These are phyloP conservation scores for Clitopilus hobsonii DNA, from an alignment of 768 basidiomycete genomes.

Conservation along the genomic window DNA sequence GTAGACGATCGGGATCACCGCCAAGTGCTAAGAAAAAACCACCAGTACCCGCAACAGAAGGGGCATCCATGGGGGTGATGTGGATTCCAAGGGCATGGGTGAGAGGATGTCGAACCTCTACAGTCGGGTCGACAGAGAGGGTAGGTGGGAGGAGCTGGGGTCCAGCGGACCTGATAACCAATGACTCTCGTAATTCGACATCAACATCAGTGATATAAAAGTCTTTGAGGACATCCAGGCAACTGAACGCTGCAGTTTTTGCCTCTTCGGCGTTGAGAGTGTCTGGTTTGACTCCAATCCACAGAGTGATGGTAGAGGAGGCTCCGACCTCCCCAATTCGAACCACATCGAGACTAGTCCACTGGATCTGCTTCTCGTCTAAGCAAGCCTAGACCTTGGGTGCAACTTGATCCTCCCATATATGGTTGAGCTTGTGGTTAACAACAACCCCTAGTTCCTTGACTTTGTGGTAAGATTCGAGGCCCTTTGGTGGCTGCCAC, in stretches of 20 bases:
- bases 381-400: too few relatives aligned
- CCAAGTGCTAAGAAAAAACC: slow-evolving; percentile 19
- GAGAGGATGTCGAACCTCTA: slow-evolving; percentile 16
- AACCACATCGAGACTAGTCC: too few relatives aligned
- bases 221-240: slow-evolving; percentile 26
- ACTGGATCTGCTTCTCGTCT: too few relatives aligned
- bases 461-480: too few relatives aligned
- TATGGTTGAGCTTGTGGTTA: too few relatives aligned
- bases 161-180: slow-evolving; percentile 17
- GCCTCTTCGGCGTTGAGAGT: slow-evolving; percentile 23
- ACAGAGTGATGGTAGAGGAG: slow-evolving; percentile 20
- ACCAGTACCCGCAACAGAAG: slow-evolving; percentile 18
- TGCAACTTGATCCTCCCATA: too few relatives aligned
- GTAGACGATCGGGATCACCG: slow-evolving; percentile 17
- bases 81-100: slow-evolving; percentile 22
- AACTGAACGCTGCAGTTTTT: slow-evolving; percentile 21
- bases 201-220: slow-evolving; percentile 28
- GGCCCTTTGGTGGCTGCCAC: too few relatives aligned
- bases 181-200: slow-evolving; percentile 29
- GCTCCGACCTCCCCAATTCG: too few relatives aligned
- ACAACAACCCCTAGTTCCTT: too few relatives aligned
- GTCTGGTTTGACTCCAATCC: slow-evolving; percentile 33
- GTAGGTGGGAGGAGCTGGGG: slow-evolving; percentile 26
- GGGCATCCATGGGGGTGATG: slow-evolving; percentile 17
- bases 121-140: slow-evolving; percentile 15